phyloP scores from a whole-genome alignment of 805 yeast species.

The Pichia membranifaciens region DNA sequence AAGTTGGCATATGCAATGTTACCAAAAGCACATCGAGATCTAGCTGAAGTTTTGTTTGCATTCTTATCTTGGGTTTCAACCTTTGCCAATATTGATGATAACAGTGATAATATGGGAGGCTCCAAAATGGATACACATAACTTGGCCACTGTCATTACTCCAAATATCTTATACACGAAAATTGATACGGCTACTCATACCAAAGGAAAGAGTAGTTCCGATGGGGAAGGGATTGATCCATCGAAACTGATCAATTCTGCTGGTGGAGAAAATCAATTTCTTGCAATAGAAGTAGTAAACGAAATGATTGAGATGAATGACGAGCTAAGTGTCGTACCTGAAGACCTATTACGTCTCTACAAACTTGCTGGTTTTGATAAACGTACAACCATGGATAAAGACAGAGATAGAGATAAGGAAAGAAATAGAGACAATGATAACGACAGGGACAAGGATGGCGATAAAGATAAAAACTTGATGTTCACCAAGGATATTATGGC shows the following conservation, averaged over 20 bases:
- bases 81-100: constrained; percentile 81
- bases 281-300: constrained; percentile 88
- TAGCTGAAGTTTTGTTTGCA: constrained; percentile 76
- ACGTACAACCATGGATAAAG: not conserved
- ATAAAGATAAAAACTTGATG: constrained; percentile 16
- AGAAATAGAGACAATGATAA: constrained; percentile 11
- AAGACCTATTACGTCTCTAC: constrained; percentile 48
- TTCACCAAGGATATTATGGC: constrained; percentile 36
- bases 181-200: not conserved
- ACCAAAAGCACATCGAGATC: constrained; percentile 76
- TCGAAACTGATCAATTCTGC: constrained; percentile 10
- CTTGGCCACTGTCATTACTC: constrained; percentile 91
- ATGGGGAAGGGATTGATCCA: constrained; percentile 4
- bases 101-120: constrained; percentile 75
- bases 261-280: constrained; percentile 66
- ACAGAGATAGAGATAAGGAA: not conserved
- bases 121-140: constrained; percentile 96
- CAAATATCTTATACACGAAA: constrained; percentile 69
- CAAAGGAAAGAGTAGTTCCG: not conserved
- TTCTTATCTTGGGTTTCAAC: constrained; percentile 95
- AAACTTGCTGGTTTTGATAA: constrained; percentile 39
- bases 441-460: constrained; percentile 9
- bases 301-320: constrained; percentile 76
- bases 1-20: constrained; percentile 68
- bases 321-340: constrained; percentile 75